Percentiles rank a stretch among this genome's conserved stretches.
These are phyloP conservation scores for Tanozyma kutaoensis DNA, from an alignment of 805 yeast genomes.

Conservation along the genomic window DNA sequence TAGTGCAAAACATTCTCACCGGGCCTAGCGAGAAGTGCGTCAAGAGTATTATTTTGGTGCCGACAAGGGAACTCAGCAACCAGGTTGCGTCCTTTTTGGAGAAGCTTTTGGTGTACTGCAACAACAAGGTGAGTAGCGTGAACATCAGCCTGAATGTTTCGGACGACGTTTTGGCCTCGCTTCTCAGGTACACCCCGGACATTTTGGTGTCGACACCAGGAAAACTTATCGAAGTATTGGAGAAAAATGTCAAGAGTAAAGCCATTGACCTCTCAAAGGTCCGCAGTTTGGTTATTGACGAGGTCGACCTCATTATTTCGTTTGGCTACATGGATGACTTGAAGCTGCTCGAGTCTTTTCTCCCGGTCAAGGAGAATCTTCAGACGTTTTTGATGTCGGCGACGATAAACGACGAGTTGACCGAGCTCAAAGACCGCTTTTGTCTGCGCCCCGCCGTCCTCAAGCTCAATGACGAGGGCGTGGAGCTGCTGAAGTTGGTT, in stretches of 20 bases:
- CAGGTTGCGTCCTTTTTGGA: slow-evolving; percentile 69
- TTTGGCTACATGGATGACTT: slow-evolving; percentile 89
- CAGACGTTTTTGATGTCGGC: slow-evolving; percentile 97
- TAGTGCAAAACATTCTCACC: slow-evolving; percentile 49
- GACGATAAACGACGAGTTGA: slow-evolving; percentile 64
- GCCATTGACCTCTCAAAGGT: slow-evolving; percentile 41
- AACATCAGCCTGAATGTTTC: slow-evolving; percentile 58
- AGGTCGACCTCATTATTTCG: slow-evolving; percentile 81
- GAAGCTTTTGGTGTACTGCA: slow-evolving; percentile 58
- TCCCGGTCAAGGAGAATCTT: slow-evolving; percentile 62
- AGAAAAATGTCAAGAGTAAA: slow-evolving; percentile 17
- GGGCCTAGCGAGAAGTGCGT: slow-evolving; percentile 11
- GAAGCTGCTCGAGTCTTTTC: slow-evolving; percentile 41
- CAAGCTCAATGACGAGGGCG: slow-evolving; percentile 52
- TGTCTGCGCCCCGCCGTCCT: slow-evolving; percentile 78
- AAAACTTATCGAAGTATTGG: slow-evolving; percentile 44
- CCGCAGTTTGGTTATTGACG: slow-evolving; percentile 76
- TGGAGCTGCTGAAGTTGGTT: slow-evolving; percentile 43
- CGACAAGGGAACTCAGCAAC: slow-evolving; percentile 82
- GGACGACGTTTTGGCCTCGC: slow-evolving; percentile 57
- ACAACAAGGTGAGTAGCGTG: slow-evolving; percentile 45
- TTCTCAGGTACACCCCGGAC: slow-evolving; percentile 65
- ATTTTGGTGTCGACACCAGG: slow-evolving; percentile 83
- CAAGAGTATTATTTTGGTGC: slow-evolving; percentile 69
- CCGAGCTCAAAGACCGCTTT: slow-evolving; percentile 59